Percentiles rank a stretch among this genome's conserved stretches.
Conservation (phyloP, 2,329 filamentous ascomycete genomes). For the Ceratocystis diversiconidia region DNA sequence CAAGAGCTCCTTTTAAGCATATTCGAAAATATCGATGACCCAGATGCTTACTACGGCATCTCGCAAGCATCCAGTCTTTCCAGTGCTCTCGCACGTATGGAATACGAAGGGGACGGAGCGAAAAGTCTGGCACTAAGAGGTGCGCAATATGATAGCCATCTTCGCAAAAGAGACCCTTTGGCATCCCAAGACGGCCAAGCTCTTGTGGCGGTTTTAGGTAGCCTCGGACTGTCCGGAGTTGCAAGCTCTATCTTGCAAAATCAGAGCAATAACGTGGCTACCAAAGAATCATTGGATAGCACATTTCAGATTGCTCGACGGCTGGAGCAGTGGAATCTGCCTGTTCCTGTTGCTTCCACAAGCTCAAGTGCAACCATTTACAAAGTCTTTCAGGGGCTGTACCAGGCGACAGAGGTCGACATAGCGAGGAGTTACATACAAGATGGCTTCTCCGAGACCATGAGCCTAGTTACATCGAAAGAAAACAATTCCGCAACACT, state of each 20-base stretch:
- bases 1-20: conserved; percentile 59
- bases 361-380: conserved; percentile 60
- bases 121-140: conserved; percentile 84
- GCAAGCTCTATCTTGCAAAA: conserved; percentile 68
- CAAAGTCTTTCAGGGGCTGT: conserved; percentile 64
- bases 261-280: conserved; percentile 42
- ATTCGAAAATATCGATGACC: conserved; percentile 87
- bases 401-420: conserved; percentile 45
- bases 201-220: conserved; percentile 62
- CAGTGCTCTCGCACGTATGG: conserved; percentile 66
- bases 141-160: conserved; percentile 76
- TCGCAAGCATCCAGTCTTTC: conserved; percentile 61
- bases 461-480: conserved; percentile 39
- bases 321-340: conserved; percentile 84
- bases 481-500: conserved; percentile 38
- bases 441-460: conserved; percentile 45
- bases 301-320: conserved; percentile 69
- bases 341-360: conserved; percentile 48
- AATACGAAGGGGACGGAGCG: conserved; percentile 76
- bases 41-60: conserved; percentile 88
- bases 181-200: conserved; percentile 49
- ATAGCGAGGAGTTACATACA: conserved; percentile 46
- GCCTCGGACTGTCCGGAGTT: conserved; percentile 70
- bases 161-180: conserved; percentile 45
- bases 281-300: conserved; percentile 45